A percentile compares a stretch with the other conserved stretches of the same genome.
These are phyloP conservation scores for Pholiota molesta DNA, from an alignment of 768 basidiomycete species.

Conservation along the genomic window DNA sequence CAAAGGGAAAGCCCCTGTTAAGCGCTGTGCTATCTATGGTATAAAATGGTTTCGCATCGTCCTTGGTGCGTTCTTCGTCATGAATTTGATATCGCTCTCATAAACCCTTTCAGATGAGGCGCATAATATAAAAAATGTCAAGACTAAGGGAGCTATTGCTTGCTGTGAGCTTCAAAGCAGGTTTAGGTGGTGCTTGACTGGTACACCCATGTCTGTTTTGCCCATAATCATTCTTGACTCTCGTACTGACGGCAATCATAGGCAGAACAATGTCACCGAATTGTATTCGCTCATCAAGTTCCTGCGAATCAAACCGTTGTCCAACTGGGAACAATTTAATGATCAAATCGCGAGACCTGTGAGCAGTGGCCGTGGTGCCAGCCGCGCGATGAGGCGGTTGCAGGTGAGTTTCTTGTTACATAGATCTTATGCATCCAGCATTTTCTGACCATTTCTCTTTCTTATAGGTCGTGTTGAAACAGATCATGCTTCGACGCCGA, in stretches of 20 bases:
- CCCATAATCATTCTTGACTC: constrained; percentile 19
- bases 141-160: constrained; percentile 75
- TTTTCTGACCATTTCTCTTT: not conserved
- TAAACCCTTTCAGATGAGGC: constrained; percentile 70
- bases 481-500: constrained; percentile 87
- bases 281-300: constrained; percentile 90
- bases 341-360: constrained; percentile 78
- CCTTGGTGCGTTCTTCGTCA: constrained; percentile 55
- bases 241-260: constrained; percentile 36
- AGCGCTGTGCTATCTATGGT: constrained; percentile 72
- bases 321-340: constrained; percentile 81
- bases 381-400: constrained; percentile 79
- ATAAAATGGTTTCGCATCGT: constrained; percentile 87
- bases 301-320: constrained; percentile 79
- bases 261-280: constrained; percentile 91
- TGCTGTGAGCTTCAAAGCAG: constrained; percentile 78
- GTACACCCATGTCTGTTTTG: constrained; percentile 67
- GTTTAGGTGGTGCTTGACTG: constrained; percentile 89
- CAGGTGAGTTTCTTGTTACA: constrained; percentile 42
- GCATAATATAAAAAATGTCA: constrained; percentile 90
- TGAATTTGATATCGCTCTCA: not conserved
- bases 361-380: constrained; percentile 61
- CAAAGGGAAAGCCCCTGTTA: constrained; percentile 43
- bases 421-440: not conserved
- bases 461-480: constrained; percentile 63